Conservation (phyloP, 495 filamentous ascomycete genomes). For the Platismatia glauca region DNA sequence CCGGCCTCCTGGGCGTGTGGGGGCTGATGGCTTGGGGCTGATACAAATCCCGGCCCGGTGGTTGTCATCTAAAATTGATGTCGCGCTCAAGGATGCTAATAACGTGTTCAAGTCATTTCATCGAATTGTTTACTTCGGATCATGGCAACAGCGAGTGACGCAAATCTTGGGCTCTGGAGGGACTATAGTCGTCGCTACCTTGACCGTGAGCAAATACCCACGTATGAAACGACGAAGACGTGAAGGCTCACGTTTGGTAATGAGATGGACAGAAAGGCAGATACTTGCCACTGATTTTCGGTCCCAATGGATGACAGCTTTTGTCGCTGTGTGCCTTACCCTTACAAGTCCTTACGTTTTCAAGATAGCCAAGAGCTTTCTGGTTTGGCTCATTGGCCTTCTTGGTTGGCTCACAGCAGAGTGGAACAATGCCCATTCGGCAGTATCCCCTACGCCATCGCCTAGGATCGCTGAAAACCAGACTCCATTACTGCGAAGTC, state of each 20-base stretch:
- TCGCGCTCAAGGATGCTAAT: neutral
- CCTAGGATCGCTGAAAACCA: neutral
- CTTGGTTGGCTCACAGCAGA: neutral
- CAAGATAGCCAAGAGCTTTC: slow-evolving; percentile 6
- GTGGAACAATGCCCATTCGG: neutral
- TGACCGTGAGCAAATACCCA: neutral
- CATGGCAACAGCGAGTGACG: neutral
- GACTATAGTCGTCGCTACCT: slow-evolving; percentile 1
- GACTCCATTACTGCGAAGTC: neutral
- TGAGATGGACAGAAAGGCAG: neutral
- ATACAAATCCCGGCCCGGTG: neutral
- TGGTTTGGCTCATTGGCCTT: slow-evolving; percentile 5
- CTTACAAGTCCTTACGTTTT: slow-evolving; percentile 1
- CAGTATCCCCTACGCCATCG: neutral
- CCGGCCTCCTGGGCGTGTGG: neutral
- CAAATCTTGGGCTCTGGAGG: neutral
- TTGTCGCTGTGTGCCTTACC: slow-evolving; percentile 6
- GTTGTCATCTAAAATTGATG: neutral
- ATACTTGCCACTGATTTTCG: slow-evolving; percentile 5
- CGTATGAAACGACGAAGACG: neutral
- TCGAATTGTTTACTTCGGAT: neutral
- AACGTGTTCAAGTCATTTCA: neutral
- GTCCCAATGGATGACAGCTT: slow-evolving; percentile 4
- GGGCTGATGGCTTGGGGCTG: neutral
- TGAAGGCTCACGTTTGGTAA: neutral